Base-by-base conservation (phyloP, 2,329 filamentous ascomycete species). In the Graphiopsis chlorocephala region DNA sequence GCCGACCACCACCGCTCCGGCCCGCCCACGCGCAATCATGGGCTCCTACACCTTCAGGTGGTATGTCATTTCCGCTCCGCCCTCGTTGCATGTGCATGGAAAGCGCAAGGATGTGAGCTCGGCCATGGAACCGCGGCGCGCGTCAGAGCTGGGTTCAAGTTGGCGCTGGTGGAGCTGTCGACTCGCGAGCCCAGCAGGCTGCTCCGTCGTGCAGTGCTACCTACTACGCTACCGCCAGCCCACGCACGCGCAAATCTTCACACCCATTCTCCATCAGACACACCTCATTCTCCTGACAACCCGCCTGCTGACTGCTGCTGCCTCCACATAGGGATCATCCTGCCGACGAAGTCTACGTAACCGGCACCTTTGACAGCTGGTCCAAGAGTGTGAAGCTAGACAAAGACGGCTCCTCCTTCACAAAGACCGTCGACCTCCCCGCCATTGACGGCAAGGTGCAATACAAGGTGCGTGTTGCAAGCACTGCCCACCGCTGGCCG, bases 311-410 rank as follows among this genome's bases (percentile, higher is more conserved):
- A 61, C 58, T 35, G 28, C 33, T 35, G 17, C 25, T 17, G 42
- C 25, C 23, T 50, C 28, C n/a, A 35, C 28, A 58, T 64, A 97
- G 94, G 94, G 87, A 90, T 76, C 89, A 95, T 78, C 83, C 88
- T 72, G 93, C 91, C 76, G 85, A 88, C 71, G 90, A 96, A 76
- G 94, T 98, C 78, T 94, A 90, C 79, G 95, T 98, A 72, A 98
- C 94, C 47, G 95, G 95, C 76, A 94, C 91, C 68, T 98, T 98
- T 77, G 94, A 98, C 80, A 86, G 92, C 81, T 99, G 95, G 95
- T 85, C 86, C 71, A 94, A 95, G 84, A 92, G 88, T 64, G 86
- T 94, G 77, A 86, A 90, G 82, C 85, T 99, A 65, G 88, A 93
- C 56, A 92, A 92, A 81, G 84, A 87, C 47, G 90, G 85, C 75